A percentile compares a stretch with the other conserved stretches of the same genome.
These are phyloP conservation scores for Circinella umbellata DNA, from an alignment of 371 early-diverging fungal species.

Conservation along the genomic window DNA sequence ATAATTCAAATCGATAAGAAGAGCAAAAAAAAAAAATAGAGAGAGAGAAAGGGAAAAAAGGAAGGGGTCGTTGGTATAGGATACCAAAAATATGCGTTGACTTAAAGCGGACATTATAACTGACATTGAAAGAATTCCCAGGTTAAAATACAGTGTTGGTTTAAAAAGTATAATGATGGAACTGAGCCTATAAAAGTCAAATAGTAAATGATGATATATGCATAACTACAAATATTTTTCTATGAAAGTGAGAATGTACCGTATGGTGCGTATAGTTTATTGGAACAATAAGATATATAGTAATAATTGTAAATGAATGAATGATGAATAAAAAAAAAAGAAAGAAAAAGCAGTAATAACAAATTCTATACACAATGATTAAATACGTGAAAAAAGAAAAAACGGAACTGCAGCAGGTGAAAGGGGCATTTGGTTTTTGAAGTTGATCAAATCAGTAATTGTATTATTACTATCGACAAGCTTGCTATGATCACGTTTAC, in stretches of 20 bases:
- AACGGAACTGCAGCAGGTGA: slow-evolving; percentile 63
- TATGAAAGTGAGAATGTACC: too few species aligned
- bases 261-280: too few species aligned
- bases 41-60: not conserved
- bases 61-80: not conserved
- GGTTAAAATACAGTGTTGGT: too few species aligned
- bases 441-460: slow-evolving; percentile 56
- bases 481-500: slow-evolving; percentile 7
- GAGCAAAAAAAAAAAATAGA: not conserved
- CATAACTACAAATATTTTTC: too few species aligned
- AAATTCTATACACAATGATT: slow-evolving; percentile 11
- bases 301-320: not conserved
- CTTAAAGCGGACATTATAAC: not conserved
- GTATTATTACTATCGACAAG: slow-evolving; percentile 45
- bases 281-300: not conserved
- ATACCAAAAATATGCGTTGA: too few species aligned
- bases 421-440: slow-evolving; percentile 64
- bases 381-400: slow-evolving; percentile 35
- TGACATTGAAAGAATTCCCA: not conserved
- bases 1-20: not conserved
- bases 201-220: too few species aligned
- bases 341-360: not conserved
- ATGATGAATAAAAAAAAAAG: not conserved
- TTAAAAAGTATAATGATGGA: too few species aligned
- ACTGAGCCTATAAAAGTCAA: too few species aligned